Conservation (phyloP, 192 early-diverging fungal genomes). For the Thamnidium elegans region DNA sequence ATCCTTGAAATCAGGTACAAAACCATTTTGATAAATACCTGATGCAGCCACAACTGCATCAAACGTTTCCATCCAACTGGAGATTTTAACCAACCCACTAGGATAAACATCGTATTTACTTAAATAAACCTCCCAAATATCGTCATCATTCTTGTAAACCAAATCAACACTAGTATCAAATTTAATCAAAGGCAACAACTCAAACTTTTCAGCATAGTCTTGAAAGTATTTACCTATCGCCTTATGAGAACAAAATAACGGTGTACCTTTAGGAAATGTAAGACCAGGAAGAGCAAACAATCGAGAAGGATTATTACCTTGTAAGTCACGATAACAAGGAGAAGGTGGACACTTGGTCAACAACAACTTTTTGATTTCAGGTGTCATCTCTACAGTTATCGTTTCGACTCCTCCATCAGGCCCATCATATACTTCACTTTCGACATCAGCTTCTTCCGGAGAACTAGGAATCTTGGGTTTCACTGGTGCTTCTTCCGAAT, state of each 20-base stretch:
- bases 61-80: slow-evolving; percentile 3
- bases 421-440: background rate
- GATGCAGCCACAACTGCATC: slow-evolving; percentile 24
- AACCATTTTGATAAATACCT: slow-evolving; percentile 14
- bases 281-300: slow-evolving; percentile 3
- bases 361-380: slow-evolving; percentile 5
- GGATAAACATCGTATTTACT: slow-evolving; percentile 2
- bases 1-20: slow-evolving; percentile 15
- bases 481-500: slow-evolving; percentile 3
- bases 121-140: background rate
- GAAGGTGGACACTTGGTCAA: background rate
- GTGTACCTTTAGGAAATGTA: background rate
- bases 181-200: slow-evolving; percentile 17
- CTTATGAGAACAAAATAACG: slow-evolving; percentile 2
- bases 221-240: slow-evolving; percentile 11
- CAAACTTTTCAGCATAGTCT: slow-evolving; percentile 8
- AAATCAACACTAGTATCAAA: slow-evolving; percentile 21
- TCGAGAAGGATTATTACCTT: background rate
- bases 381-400: slow-evolving; percentile 11
- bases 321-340: slow-evolving; percentile 16
- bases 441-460: background rate
- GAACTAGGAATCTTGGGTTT: slow-evolving; percentile 13
- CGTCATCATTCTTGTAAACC: slow-evolving; percentile 10
- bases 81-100: background rate
- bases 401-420: slow-evolving; percentile 1